phyloP scores from a whole-genome alignment of 177 flowering plant species.

The Telopea speciosissima region DNA sequence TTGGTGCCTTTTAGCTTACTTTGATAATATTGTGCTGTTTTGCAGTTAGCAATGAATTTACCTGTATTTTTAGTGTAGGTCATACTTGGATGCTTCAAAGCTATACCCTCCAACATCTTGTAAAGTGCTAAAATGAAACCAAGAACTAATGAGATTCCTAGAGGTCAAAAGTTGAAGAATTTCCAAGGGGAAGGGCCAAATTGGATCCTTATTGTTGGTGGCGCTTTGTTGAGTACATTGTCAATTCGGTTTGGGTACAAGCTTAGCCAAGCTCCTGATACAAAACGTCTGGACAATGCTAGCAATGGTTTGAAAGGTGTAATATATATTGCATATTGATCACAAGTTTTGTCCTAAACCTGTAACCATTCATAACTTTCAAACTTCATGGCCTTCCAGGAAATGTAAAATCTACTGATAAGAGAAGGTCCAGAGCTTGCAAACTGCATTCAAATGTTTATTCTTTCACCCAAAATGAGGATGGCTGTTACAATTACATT shows the following conservation, averaged over 20 bases:
- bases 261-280: constrained; percentile 65
- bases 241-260: constrained; percentile 84
- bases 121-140: constrained; percentile 54
- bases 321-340: constrained; percentile 1
- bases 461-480: constrained; percentile 52
- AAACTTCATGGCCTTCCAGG: constrained; percentile 30
- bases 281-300: constrained; percentile 37
- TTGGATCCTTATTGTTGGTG: constrained; percentile 88
- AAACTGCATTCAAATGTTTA: constrained; percentile 45
- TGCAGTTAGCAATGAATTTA: not conserved
- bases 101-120: constrained; percentile 9
- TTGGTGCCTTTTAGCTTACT: not conserved
- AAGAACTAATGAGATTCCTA: constrained; percentile 35
- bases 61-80: constrained; percentile 23
- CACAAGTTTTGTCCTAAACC: constrained; percentile 3
- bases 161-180: constrained; percentile 33
- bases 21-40: not conserved
- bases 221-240: constrained; percentile 82
- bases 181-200: constrained; percentile 65
- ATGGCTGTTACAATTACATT: constrained; percentile 49
- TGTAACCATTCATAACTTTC: constrained; percentile 4
- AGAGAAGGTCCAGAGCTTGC: constrained; percentile 38
- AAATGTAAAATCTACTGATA: constrained; percentile 33
- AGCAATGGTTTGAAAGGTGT: constrained; percentile 33
- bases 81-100: constrained; percentile 29